Percentiles rank a stretch among this genome's conserved stretches.
Conservation (phyloP, 768 basidiomycete species). For the Galerina marginata region DNA sequence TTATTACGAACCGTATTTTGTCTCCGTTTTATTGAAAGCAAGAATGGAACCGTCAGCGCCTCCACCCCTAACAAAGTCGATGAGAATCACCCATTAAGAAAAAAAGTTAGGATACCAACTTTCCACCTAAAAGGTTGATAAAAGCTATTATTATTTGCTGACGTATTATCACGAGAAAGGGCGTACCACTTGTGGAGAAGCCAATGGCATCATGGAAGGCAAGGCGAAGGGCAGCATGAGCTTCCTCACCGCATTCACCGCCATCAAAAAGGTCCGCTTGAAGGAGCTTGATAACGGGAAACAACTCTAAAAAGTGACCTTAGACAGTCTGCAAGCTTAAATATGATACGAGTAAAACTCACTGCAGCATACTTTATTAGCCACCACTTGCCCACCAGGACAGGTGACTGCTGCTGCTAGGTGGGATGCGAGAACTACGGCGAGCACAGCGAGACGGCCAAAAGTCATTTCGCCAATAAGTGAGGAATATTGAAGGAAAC, state of each 20-base stretch:
- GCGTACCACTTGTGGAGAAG: constrained; percentile 22
- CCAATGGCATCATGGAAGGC: constrained; percentile 23
- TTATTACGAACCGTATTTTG: constrained; percentile 11
- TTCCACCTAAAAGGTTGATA: constrained; percentile 12
- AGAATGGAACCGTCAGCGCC: constrained; percentile 35
- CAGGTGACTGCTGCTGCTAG: constrained; percentile 25
- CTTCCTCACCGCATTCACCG: constrained; percentile 37
- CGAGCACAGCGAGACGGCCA: constrained; percentile 13
- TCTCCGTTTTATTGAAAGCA: constrained; percentile 27
- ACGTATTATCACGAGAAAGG: background rate
- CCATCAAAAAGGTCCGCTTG: constrained; percentile 36
- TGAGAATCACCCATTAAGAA: background rate
- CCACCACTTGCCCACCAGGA: constrained; percentile 12
- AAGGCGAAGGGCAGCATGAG: constrained; percentile 23
- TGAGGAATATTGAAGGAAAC: background rate
- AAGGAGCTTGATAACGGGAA: constrained; percentile 28
- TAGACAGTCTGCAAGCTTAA: background rate
- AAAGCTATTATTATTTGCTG: background rate
- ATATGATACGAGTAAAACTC: background rate
- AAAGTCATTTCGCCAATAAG: constrained; percentile 9
- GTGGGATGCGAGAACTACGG: constrained; percentile 11
- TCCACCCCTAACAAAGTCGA: constrained; percentile 18
- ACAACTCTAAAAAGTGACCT: constrained; percentile 5
- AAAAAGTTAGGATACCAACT: background rate
- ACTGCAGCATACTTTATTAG: constrained; percentile 23